These are phyloP conservation scores for Chaetomiaceae sp. DNA, from an alignment of 2,329 filamentous ascomycete genomes.

Conservation along the genomic window DNA sequence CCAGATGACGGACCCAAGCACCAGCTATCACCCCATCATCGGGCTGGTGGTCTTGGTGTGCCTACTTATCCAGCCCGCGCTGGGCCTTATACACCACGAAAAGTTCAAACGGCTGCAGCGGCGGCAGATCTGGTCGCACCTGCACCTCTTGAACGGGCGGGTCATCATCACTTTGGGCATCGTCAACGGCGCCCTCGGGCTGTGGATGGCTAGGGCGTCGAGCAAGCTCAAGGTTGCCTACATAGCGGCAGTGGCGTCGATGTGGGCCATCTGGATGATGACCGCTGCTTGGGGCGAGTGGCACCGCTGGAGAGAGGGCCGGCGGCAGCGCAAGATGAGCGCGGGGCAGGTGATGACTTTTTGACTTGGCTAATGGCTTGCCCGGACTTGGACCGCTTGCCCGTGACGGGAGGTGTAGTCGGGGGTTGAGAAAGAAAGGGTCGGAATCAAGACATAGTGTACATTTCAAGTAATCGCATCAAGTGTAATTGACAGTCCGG, in stretches of 20 bases:
- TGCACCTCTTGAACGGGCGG: constrained; percentile 43
- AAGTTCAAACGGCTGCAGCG: constrained; percentile 36
- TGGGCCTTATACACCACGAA: constrained; percentile 41
- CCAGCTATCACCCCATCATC: constrained; percentile 43
- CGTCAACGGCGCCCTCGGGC: constrained; percentile 41
- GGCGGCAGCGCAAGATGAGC: background rate
- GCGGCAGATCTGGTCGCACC: constrained; percentile 38
- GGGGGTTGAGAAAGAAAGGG: no score
- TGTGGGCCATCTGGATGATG: constrained; percentile 23
- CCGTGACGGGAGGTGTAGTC: background rate
- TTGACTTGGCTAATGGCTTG: no score
- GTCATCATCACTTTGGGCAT: constrained; percentile 39
- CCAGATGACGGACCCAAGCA: constrained; percentile 30
- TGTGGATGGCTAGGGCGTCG: constrained; percentile 25
- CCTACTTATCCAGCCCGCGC: constrained; percentile 39
- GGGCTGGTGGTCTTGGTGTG: constrained; percentile 39
- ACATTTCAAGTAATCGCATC: no score
- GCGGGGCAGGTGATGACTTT: no score
- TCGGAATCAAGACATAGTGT: no score
- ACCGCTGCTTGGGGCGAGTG: constrained; percentile 15
- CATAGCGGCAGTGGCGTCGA: constrained; percentile 10
- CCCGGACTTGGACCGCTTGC: no score
- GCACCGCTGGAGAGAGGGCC: constrained; percentile 5
- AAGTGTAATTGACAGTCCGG: no score
- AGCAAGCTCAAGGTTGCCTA: constrained; percentile 18